These are phyloP conservation scores for Circinella minor DNA, from an alignment of 371 early-diverging fungal genomes.

Conservation along the genomic window DNA sequence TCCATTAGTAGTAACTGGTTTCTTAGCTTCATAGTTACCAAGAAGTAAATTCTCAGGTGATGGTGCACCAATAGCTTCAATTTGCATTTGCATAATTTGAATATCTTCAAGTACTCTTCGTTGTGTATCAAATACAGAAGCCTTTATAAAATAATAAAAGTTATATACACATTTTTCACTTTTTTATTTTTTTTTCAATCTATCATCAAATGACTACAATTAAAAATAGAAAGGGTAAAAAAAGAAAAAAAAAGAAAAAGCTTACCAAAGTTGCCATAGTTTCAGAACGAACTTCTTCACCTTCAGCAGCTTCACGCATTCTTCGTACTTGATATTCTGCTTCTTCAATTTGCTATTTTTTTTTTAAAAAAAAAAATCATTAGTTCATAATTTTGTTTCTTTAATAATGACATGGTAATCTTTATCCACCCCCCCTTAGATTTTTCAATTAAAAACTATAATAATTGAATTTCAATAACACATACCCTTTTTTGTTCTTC, in stretches of 20 bases:
- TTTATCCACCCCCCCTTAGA: background rate
- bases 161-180: too few relatives aligned
- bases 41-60: slow-evolving; percentile 28
- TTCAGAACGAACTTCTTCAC: slow-evolving; percentile 33
- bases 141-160: slow-evolving; percentile 19
- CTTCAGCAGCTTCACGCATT: slow-evolving; percentile 42
- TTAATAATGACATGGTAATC: too few relatives aligned
- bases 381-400: too few relatives aligned
- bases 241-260: too few relatives aligned
- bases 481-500: slow-evolving; percentile 54
- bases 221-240: too few relatives aligned
- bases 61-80: slow-evolving; percentile 63
- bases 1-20: background rate
- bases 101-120: slow-evolving; percentile 71
- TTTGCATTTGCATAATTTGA: slow-evolving; percentile 58
- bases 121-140: slow-evolving; percentile 66
- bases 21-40: slow-evolving; percentile 30
- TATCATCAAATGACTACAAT: too few relatives aligned
- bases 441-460: too few relatives aligned
- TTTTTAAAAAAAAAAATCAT: too few relatives aligned
- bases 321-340: slow-evolving; percentile 44
- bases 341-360: slow-evolving; percentile 59
- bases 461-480: background rate
- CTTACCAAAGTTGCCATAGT: slow-evolving; percentile 38
- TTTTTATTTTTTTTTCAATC: too few relatives aligned